These are phyloP conservation scores for Scleroderma bovista DNA, from an alignment of 768 basidiomycete genomes.

Conservation along the genomic window DNA sequence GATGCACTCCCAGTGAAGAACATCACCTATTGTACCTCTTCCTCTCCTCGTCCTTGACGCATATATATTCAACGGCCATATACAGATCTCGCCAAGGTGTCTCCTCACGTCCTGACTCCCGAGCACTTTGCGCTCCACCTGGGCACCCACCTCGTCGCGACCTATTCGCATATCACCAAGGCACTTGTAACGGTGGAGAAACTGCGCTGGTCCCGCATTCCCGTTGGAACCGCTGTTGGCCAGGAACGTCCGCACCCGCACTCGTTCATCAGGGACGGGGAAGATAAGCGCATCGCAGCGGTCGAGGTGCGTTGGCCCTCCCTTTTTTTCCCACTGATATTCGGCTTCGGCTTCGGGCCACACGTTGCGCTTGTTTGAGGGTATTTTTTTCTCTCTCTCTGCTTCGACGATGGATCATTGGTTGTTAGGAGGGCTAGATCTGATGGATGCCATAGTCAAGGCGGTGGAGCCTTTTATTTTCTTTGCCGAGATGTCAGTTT, in stretches of 20 bases:
- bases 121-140: slow-evolving; percentile 88
- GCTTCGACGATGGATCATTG: background rate
- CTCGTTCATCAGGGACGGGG: slow-evolving; percentile 84
- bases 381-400: background rate
- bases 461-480: no score
- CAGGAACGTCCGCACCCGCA: slow-evolving; percentile 57
- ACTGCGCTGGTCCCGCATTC: slow-evolving; percentile 80
- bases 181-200: slow-evolving; percentile 69
- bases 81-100: slow-evolving; percentile 79
- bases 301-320: slow-evolving; percentile 50
- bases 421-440: no score
- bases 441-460: no score
- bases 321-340: background rate
- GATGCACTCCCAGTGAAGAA: slow-evolving; percentile 49
- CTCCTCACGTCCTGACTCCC: slow-evolving; percentile 78
- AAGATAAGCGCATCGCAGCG: slow-evolving; percentile 73
- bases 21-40: slow-evolving; percentile 50
- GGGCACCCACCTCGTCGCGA: slow-evolving; percentile 74
- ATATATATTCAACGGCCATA: background rate
- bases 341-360: background rate
- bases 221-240: slow-evolving; percentile 38
- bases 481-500: background rate
- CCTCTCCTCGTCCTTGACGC: no score
- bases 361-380: background rate
- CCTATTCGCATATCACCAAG: slow-evolving; percentile 71